These are phyloP conservation scores for Globisporangium carolinianum DNA, from an alignment of 352 stramenopile genomes.

Conservation along the genomic window DNA sequence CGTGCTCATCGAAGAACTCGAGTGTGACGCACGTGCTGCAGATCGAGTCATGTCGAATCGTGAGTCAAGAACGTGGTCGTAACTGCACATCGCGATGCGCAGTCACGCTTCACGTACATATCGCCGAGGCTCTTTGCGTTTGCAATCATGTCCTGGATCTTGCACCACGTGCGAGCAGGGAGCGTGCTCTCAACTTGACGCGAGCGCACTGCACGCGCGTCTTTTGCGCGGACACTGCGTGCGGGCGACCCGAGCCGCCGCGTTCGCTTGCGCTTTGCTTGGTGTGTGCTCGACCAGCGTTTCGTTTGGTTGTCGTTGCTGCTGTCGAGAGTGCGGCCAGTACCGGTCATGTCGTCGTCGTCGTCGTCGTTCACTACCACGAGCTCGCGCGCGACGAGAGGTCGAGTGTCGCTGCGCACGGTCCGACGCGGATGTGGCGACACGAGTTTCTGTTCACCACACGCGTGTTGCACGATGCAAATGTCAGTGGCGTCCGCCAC, in stretches of 20 bases:
- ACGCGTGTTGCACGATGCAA: neutral
- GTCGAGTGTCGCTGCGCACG: neutral
- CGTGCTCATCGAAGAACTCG: slow-evolving; percentile 63
- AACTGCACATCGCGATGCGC: too few relatives aligned
- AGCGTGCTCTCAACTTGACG: slow-evolving; percentile 10
- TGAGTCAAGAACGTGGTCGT: too few relatives aligned
- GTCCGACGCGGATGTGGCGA: neutral
- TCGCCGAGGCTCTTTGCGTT: slow-evolving; percentile 40
- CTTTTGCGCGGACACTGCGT: neutral
- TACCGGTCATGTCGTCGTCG: neutral
- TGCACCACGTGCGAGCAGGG: slow-evolving; percentile 20
- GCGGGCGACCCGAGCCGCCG: neutral
- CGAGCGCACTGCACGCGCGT: neutral
- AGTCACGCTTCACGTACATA: slow-evolving; percentile 22
- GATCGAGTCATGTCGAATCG: neutral
- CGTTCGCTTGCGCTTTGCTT: slow-evolving; percentile 5
- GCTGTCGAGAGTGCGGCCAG: neutral
- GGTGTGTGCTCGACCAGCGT: neutral
- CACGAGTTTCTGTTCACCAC: slow-evolving; percentile 3
- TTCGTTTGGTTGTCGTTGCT: too few relatives aligned
- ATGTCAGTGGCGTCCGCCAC: neutral
- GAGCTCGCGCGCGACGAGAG: neutral
- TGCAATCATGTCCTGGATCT: slow-evolving; percentile 29
- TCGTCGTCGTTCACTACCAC: neutral
- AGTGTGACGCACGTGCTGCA: slow-evolving; percentile 41